These are phyloP conservation scores for Penicillium nucicola DNA, from an alignment of 495 filamentous ascomycete genomes.

Conservation along the genomic window DNA sequence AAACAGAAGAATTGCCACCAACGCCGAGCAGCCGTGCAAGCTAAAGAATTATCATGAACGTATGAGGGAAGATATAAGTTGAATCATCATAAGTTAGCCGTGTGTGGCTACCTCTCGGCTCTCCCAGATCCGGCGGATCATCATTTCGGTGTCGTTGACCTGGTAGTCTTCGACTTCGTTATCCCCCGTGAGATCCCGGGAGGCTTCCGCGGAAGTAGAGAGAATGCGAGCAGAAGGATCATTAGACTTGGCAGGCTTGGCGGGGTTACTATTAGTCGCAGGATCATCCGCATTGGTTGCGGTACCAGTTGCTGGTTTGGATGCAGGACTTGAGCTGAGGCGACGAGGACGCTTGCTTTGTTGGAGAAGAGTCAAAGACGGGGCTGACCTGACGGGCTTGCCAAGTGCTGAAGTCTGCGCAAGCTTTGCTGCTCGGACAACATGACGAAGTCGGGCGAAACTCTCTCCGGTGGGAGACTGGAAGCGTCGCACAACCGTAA, in stretches of 20 bases:
- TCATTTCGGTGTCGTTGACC: constrained; percentile 34
- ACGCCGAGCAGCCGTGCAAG: constrained; percentile 8
- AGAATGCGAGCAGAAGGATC: constrained; percentile 40
- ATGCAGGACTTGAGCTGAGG: constrained; percentile 19
- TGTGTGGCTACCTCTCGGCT: constrained; percentile 42
- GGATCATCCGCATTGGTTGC: constrained; percentile 25
- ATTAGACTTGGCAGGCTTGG: constrained; percentile 20
- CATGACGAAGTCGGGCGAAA: constrained; percentile 33
- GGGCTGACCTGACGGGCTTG: constrained; percentile 40
- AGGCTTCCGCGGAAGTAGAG: constrained; percentile 39
- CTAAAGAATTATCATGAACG: constrained; percentile 9
- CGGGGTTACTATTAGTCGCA: constrained; percentile 30
- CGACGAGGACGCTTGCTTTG: constrained; percentile 20
- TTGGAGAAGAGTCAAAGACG: constrained; percentile 32
- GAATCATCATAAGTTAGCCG: constrained; percentile 19
- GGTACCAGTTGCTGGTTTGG: constrained; percentile 22
- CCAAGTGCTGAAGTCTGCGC: constrained; percentile 11
- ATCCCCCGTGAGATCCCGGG: constrained; percentile 19
- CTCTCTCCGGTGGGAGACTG: constrained; percentile 43
- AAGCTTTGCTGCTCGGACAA: constrained; percentile 22
- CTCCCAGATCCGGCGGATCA: constrained; percentile 50
- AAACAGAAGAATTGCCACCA: constrained; percentile 1
- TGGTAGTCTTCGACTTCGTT: constrained; percentile 24
- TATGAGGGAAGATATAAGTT: background rate
- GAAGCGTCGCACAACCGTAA: constrained; percentile 43